A percentile compares a stretch with the other conserved stretches of the same genome.
Evolutionary conservation across 2,329 filamentous ascomycete species (phyloP).

Genomic region (Fusarium neocosmosporiellum): DNA sequence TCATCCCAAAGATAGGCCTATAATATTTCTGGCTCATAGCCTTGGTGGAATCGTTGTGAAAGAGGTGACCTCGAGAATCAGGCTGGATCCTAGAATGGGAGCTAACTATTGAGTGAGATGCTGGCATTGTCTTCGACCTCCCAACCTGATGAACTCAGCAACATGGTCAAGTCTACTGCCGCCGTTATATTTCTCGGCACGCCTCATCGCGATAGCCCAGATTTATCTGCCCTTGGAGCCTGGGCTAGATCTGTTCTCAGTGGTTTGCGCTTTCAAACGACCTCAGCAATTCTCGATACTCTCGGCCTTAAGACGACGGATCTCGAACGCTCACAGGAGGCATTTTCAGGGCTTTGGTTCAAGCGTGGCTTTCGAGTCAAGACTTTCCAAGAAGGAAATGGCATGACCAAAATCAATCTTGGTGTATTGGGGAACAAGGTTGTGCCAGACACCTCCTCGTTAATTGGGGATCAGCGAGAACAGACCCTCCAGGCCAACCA

Average conservation of each 20-base stretch:
- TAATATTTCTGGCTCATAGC: slow-evolving; percentile 3
- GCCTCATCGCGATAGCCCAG: slow-evolving; percentile 45
- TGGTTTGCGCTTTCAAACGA: slow-evolving; percentile 22
- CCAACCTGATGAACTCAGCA: slow-evolving; percentile 10
- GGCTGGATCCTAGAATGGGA: background rate
- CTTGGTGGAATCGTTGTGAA: slow-evolving; percentile 23
- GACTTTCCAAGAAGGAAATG: slow-evolving; percentile 29
- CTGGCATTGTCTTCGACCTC: slow-evolving; percentile 6
- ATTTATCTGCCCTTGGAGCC: slow-evolving; percentile 27
- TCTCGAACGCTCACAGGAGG: slow-evolving; percentile 18
- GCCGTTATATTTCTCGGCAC: slow-evolving; percentile 51
- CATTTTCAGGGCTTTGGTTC: slow-evolving; percentile 18
- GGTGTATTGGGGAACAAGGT: slow-evolving; percentile 22
- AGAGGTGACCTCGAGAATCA: slow-evolving; percentile 7
- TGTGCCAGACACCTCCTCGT: slow-evolving; percentile 18
- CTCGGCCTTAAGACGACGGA: slow-evolving; percentile 23
- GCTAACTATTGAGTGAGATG: slow-evolving; percentile 2
- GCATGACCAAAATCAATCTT: slow-evolving; percentile 1
- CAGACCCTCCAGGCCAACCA: slow-evolving; percentile 27
- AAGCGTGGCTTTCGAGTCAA: slow-evolving; percentile 25
- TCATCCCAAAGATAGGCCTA: background rate
- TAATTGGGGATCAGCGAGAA: slow-evolving; percentile 19
- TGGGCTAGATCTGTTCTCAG: slow-evolving; percentile 29
- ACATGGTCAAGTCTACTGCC: slow-evolving; percentile 35
- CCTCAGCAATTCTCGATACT: background rate